These are phyloP conservation scores for Globisporangium carolinianum DNA, from an alignment of 352 stramenopile species.

Conservation along the genomic window DNA sequence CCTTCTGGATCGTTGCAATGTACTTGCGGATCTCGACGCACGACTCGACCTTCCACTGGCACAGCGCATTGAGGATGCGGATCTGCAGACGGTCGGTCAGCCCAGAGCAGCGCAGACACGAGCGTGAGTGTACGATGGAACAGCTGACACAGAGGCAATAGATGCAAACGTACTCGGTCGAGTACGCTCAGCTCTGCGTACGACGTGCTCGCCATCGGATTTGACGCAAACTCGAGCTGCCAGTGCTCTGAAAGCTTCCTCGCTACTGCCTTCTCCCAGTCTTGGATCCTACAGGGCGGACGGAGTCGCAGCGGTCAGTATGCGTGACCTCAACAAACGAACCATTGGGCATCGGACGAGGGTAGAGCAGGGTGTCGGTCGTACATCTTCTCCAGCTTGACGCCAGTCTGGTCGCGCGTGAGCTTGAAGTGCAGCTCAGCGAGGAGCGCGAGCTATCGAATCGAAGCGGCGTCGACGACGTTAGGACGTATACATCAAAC, in stretches of 20 bases:
- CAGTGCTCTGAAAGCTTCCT: conserved; percentile 77
- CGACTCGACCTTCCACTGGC: conserved; percentile 76
- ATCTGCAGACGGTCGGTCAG: conserved; percentile 24
- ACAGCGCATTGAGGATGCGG: conserved; percentile 73
- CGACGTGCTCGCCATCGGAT: conserved; percentile 48
- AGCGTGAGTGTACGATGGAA: too few relatives aligned
- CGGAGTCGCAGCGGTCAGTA: background rate
- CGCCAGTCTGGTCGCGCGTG: conserved; percentile 53
- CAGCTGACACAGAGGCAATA: background rate
- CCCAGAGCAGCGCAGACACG: too few relatives aligned
- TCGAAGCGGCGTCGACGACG: too few relatives aligned
- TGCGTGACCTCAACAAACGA: background rate
- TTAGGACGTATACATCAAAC: too few relatives aligned
- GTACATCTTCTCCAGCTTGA: conserved; percentile 80
- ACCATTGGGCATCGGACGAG: background rate
- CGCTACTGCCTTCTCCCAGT: conserved; percentile 73
- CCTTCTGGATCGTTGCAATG: conserved; percentile 54
- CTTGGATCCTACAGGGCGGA: conserved; percentile 44
- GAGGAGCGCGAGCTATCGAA: conserved; percentile 47
- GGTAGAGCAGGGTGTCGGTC: background rate
- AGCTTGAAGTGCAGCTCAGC: conserved; percentile 82
- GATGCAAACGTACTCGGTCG: conserved; percentile 34
- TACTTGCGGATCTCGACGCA: conserved; percentile 74
- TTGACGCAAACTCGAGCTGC: conserved; percentile 51
- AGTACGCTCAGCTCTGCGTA: conserved; percentile 58